Evolutionary conservation across 202 grass and related monocot species (phyloP).

Genomic region (Carex sylvatica): DNA sequence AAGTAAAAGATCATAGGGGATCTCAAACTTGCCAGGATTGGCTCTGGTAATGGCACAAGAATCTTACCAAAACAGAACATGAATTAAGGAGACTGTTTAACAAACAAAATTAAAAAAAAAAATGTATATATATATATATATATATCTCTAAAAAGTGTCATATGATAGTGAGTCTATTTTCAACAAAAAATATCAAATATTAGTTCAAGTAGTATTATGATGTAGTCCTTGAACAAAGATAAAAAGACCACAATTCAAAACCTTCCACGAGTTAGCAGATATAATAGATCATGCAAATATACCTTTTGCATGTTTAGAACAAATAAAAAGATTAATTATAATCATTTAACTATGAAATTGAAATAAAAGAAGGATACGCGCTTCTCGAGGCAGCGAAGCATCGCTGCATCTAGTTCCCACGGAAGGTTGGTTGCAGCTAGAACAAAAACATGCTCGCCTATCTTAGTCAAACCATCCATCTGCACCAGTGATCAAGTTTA

Average conservation of each 20-base stretch:
- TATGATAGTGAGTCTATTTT: not conserved
- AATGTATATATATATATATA: too few species aligned
- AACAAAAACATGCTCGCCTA: constrained; percentile 89
- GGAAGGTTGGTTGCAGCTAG: constrained; percentile 94
- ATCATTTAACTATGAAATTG: not conserved
- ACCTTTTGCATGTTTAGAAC: not conserved
- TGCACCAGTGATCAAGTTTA: constrained; percentile 37
- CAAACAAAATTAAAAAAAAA: not conserved
- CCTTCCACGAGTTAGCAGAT: not conserved
- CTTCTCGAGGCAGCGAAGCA: constrained; percentile 90
- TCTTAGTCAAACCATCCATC: constrained; percentile 94
- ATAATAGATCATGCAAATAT: not conserved
- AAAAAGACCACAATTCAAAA: not conserved
- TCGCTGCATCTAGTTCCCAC: constrained; percentile 87
- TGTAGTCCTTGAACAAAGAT: not conserved
- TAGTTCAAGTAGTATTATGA: not conserved
- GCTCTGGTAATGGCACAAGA: constrained; percentile 84
- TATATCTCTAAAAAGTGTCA: not conserved
- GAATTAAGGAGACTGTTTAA: constrained; percentile 6
- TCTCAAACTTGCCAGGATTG: constrained; percentile 37
- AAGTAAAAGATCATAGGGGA: constrained; percentile 63
- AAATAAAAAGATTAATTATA: not conserved
- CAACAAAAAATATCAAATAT: not conserved
- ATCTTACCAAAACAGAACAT: constrained; percentile 42
- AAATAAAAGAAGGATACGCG: constrained; percentile 57